Base-by-base conservation (phyloP, 2,329 filamentous ascomycete species). In the Hypocrella siamensis region DNA sequence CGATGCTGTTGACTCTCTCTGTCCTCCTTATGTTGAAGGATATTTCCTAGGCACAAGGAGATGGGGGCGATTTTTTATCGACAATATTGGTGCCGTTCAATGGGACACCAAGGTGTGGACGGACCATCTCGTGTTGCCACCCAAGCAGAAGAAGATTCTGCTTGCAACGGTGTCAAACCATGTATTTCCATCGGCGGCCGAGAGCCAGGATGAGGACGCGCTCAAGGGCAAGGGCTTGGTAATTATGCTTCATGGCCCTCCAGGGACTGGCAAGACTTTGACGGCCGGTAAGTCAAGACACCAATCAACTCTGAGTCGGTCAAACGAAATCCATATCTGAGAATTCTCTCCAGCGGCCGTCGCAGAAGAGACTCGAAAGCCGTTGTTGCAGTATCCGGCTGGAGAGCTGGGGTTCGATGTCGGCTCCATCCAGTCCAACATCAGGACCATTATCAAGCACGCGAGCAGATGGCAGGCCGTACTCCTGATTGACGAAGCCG, bases 341-440 rank as follows among this genome's bases (percentile, higher is more conserved):
- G n/a, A n/a, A n/a, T n/a, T n/a, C n/a, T n/a, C n/a, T n/a, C n/a
- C n/a, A n/a, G n/a, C n/a, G 46, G 53, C 57, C 2, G 60, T 70
- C 3, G 63, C 65, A 1, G 65, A 69, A 47, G 51, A 57, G 40
- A 58, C 61, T 38, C 51, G 52, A 28, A 56, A 58, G 25, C 67
- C 65, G 2, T 52, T 70, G 5, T 67, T 67, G 42, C 57, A 55
- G 17, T 55, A 70, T 30, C 59, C 57, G 37, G 77, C 77, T 0
- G 79, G 79, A 19, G 79, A 85, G 46, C 63, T 86, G 0, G 79
- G 80, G 18, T 72, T 72, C 2, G 67, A 76, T 33, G 67, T 75
- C 0, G 62, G 66, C 36, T 65, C 66, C 12, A 64, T 86, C 0
- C 80, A 83, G 49, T 57, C 57, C 9, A 73, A 75, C 41, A 62